A percentile compares a stretch with the other conserved stretches of the same genome.
These are phyloP conservation scores for Acanthamoeba lugdunensis DNA, from an alignment of 208 protist genomes.

Conservation along the genomic window DNA sequence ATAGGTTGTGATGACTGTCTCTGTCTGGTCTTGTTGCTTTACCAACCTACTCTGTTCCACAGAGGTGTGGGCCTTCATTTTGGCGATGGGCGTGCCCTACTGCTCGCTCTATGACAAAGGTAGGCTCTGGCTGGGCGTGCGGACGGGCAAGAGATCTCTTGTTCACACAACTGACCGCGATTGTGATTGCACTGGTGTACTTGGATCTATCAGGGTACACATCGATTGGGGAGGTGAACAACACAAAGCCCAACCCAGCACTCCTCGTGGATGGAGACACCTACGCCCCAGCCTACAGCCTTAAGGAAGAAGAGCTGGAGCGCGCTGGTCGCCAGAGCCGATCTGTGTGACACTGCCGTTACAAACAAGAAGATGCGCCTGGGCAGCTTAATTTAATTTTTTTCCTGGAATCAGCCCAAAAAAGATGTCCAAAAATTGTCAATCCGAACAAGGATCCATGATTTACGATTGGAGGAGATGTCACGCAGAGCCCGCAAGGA, in stretches of 20 bases:
- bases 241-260: conserved; percentile 78
- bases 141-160: too few species aligned
- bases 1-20: too few species aligned
- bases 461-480: too few species aligned
- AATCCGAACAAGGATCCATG: too few species aligned
- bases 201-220: conserved; percentile 66
- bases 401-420: too few species aligned
- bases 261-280: background rate
- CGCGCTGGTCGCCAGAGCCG: conserved; percentile 44
- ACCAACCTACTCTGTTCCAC: background rate
- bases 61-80: conserved; percentile 79
- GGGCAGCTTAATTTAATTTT: too few species aligned
- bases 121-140: background rate
- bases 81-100: conserved; percentile 73
- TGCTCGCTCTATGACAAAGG: conserved; percentile 80
- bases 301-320: conserved; percentile 66
- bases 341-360: background rate
- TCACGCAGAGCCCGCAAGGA: background rate
- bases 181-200: background rate
- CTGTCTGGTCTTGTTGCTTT: background rate
- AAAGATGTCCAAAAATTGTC: too few species aligned
- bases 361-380: too few species aligned
- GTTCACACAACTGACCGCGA: too few species aligned
- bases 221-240: conserved; percentile 73
- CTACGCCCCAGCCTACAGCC: conserved; percentile 75